These are phyloP conservation scores for Mycena crocata DNA, from an alignment of 768 basidiomycete species.

Conservation along the genomic window DNA sequence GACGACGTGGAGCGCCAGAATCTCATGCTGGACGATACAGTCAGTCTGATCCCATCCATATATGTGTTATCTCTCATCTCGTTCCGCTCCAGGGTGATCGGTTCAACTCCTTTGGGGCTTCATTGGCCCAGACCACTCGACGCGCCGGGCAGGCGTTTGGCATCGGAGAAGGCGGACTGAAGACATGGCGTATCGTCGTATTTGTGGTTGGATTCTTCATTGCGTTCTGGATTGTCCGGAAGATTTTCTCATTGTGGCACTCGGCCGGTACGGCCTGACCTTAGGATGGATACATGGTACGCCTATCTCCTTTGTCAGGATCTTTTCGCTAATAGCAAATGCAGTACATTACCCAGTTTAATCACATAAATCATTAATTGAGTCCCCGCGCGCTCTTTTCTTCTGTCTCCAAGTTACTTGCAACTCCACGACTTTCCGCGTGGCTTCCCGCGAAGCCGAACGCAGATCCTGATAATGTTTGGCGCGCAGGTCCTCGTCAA, in stretches of 20 bases:
- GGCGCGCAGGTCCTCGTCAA: too few species aligned
- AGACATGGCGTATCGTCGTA: slow-evolving; percentile 75
- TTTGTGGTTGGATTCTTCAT: slow-evolving; percentile 68
- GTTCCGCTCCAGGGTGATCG: slow-evolving; percentile 64
- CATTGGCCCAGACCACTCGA: slow-evolving; percentile 74
- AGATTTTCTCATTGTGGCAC: slow-evolving; percentile 62
- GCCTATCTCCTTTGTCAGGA: background rate
- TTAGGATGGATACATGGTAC: slow-evolving; percentile 12
- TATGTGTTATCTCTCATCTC: background rate
- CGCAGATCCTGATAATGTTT: too few species aligned
- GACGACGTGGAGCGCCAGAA: slow-evolving; percentile 89
- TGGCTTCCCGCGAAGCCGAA: too few species aligned
- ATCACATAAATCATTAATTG: slow-evolving; percentile 11
- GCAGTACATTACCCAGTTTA: slow-evolving; percentile 12
- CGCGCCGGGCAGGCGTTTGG: slow-evolving; percentile 83
- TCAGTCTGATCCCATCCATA: slow-evolving; percentile 46
- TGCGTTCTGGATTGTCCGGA: slow-evolving; percentile 66
- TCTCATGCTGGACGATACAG: slow-evolving; percentile 79
- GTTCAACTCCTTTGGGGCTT: slow-evolving; percentile 73
- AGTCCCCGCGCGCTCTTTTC: background rate
- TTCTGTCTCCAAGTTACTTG: background rate
- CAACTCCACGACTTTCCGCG: too few species aligned
- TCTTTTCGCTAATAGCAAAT: background rate
- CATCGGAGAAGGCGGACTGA: slow-evolving; percentile 64
- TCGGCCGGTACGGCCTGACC: slow-evolving; percentile 14